Evolutionary conservation across 1,139 yeast genomes (phyloP).

Genomic region (Magnusiomyces tetraspermus): DNA sequence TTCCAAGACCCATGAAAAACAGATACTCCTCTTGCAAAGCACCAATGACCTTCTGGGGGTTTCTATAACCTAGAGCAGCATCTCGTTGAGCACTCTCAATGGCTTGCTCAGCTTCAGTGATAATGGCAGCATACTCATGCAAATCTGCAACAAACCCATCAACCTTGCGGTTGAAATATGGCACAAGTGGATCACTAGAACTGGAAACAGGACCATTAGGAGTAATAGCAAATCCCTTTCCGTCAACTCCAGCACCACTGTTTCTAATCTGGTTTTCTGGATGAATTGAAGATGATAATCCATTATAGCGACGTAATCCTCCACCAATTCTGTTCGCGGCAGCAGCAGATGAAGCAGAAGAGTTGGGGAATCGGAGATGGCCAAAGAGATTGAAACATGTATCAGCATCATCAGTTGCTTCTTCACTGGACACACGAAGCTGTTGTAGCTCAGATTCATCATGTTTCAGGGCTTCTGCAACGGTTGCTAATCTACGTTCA

Average conservation of each 20-base stretch:
- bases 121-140: constrained; percentile 53
- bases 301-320: constrained; percentile 17
- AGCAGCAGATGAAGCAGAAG: constrained; percentile 12
- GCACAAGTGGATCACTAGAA: constrained; percentile 38
- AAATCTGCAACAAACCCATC: constrained; percentile 47
- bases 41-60: constrained; percentile 44
- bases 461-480: constrained; percentile 59
- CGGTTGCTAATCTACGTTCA: constrained; percentile 50
- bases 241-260: background rate
- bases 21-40: constrained; percentile 76
- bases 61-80: constrained; percentile 33
- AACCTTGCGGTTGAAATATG: constrained; percentile 46
- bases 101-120: constrained; percentile 65
- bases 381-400: constrained; percentile 57
- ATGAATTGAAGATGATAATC: background rate
- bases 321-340: constrained; percentile 15
- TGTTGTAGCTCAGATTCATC: constrained; percentile 48
- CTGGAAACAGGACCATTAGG: background rate
- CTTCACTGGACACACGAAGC: constrained; percentile 37
- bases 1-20: constrained; percentile 84
- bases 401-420: constrained; percentile 47
- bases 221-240: background rate
- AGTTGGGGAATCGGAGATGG: constrained; percentile 46
- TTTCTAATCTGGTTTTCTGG: background rate
- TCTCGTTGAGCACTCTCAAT: constrained; percentile 63